Evolutionary conservation across 345 rosid species (phyloP), one percentile per base, ranked within the genome.

Genomic region (Diplotaxis tenuifolia): DNA sequence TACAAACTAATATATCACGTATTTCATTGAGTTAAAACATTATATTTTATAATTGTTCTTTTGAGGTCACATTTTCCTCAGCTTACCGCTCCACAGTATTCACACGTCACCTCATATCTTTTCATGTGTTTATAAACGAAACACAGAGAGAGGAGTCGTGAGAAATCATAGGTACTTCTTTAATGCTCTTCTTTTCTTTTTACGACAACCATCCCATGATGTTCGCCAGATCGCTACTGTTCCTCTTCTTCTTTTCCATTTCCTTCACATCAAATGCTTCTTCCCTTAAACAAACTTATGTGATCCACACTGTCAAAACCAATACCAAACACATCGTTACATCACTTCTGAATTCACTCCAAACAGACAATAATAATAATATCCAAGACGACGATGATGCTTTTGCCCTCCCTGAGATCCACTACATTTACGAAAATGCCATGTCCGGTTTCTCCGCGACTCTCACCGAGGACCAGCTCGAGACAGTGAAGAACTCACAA

Each of bases 381-480:
- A 15, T 42, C 16, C 27, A 53, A 2, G 70, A 71, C 12, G 75
- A 70, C 28, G 70, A 70, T 11, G 79, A 75, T n/a, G n/a, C n/a
- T 23, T 50, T 62, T 14, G 25, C 72, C 18, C 12, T 80, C 71
- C 75, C 92, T 0, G 79, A 75, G 78, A 78, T 90, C 12, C 83
- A 88, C 32, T 86, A 90, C 21, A 79, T 77, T 45, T 90, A 90
- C 34, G 76, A 90, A 38, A 81, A 75, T 2, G 86, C 84, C 36
- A 57, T 87, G 53, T 83, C 84, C 3, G 98, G 96, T 28, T 93
- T 93, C 50, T 83, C 96, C 0, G 93, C 84, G 3, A 82, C 75
- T 79, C 93, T 90, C 60, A 85, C 88, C 4, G 15, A 62, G 28
- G 63, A 78, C 42, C 87, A 88, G 75, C 80, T 90, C 1, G 74